Evolutionary conservation across 768 basidiomycete genomes (phyloP), one percentile per base, ranked within the genome.

Genomic region (Termitomyces sp.): DNA sequence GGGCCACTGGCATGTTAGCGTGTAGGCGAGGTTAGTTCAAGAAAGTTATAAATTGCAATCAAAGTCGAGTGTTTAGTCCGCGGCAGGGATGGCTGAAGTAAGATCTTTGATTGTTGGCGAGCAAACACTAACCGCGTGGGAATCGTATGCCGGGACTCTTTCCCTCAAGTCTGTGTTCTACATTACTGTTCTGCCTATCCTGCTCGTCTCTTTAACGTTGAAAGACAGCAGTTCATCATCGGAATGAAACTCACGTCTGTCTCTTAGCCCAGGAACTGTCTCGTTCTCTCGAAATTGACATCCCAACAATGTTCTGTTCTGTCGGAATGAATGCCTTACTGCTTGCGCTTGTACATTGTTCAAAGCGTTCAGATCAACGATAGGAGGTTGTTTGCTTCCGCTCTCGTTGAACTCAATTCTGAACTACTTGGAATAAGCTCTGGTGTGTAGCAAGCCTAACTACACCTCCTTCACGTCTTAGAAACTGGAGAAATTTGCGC

Each of bases 1-100:
- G 63, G 29, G 59, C 61, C 65, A 41, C n/a, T 41, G 39, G 39
- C 39, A 66, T 66, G 34, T 49, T 55, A 31, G 29, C 13, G 39
- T 53, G 43, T 24, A 31, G 13, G 4, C 20, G n/a, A 20, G n/a
- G 22, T 42, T 27, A 56, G 39, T 57, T 36, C 32, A 29, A 56
- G 37, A 22, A n/a, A 44, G 49, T 36, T 57, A n/a, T 46, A 34
- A 57, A 51, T 57, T 16, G 42, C 39, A 37, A 36, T 50, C 14
- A 29, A 39, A 26, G 49, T 36, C 31, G 36, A 51, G 49, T 24
- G 43, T 29, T 1, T 44, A 56, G 46, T 42, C 31, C 29, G 36
- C 20, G 39, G 34, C 39, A 34, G 32, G 53, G n/a, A 22, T 46
- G 34, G 24, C 16, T 24, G 32, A 46, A 46, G 9, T 42, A 7